These are phyloP conservation scores for Inga oerstediana DNA, from an alignment of 306 rosid genomes.

Conservation along the genomic window DNA sequence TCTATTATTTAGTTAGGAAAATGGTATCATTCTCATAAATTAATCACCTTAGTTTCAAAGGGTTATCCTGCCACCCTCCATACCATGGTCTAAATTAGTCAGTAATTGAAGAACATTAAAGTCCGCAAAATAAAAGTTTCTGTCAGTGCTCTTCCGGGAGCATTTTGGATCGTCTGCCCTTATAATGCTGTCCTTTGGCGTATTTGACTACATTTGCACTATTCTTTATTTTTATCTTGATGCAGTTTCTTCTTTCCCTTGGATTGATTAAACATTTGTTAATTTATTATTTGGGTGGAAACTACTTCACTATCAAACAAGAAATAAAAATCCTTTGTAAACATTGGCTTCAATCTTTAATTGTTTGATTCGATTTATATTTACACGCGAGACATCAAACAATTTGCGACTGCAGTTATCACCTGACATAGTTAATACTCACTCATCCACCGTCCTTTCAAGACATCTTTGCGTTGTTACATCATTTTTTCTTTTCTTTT, in stretches of 20 bases:
- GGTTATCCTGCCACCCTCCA: neutral
- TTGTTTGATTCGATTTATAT: neutral
- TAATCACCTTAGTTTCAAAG: neutral
- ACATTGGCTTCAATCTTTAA: neutral
- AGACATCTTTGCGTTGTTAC: neutral
- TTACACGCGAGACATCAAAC: neutral
- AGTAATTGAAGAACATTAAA: neutral
- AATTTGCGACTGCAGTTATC: neutral
- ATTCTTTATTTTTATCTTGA: neutral
- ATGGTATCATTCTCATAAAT: neutral
- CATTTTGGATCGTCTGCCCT: neutral
- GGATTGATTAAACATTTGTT: neutral
- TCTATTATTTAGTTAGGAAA: neutral
- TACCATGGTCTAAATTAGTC: neutral
- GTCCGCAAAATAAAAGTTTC: neutral
- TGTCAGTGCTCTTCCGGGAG: neutral
- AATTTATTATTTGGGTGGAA: neutral
- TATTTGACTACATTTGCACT: neutral
- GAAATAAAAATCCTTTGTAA: neutral
- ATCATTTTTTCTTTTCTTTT: neutral
- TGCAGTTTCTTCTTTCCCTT: neutral
- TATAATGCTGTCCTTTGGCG: neutral
- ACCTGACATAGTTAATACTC: neutral
- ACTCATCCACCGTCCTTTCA: slow-evolving; percentile 1
- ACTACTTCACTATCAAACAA: neutral